Conservation (phyloP, 495 filamentous ascomycete species). For the Polyplosphaeria fusca region DNA sequence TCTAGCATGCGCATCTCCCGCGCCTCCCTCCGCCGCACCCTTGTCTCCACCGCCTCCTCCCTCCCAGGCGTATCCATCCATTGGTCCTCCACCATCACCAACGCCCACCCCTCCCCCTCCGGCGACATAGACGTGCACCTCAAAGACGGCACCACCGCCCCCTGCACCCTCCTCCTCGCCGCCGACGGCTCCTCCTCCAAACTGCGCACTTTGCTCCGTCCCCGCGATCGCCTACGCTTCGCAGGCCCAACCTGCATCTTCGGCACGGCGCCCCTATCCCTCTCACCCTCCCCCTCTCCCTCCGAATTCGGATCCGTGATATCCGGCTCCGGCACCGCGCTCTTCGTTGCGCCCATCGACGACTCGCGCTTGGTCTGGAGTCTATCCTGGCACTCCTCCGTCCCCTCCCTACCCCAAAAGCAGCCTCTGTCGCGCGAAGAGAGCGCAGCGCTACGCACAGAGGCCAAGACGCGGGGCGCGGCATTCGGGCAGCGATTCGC, state of each 20-base stretch:
- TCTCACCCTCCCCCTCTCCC: background rate
- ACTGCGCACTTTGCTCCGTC: slow-evolving; percentile 4
- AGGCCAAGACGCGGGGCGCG: background rate
- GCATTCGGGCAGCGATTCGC: slow-evolving; percentile 10
- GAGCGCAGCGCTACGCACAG: background rate
- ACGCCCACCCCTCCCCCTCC: background rate
- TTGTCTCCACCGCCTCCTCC: slow-evolving; percentile 8
- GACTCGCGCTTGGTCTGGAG: slow-evolving; percentile 1
- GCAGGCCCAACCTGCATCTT: slow-evolving; percentile 11
- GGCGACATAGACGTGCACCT: background rate
- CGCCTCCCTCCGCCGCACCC: slow-evolving; percentile 6
- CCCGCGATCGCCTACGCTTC: slow-evolving; percentile 4
- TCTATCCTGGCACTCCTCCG: background rate
- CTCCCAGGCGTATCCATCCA: background rate
- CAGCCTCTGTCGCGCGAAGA: slow-evolving; percentile 5
- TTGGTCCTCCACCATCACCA: background rate
- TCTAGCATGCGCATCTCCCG: slow-evolving; percentile 29
- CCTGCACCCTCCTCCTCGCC: slow-evolving; percentile 12
- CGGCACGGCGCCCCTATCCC: slow-evolving; percentile 2
- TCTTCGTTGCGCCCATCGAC: slow-evolving; percentile 20
- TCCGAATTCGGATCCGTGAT: slow-evolving; percentile 7
- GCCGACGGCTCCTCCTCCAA: slow-evolving; percentile 7
- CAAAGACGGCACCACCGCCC: background rate
- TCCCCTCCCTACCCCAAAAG: background rate
- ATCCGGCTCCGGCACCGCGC: background rate